Conservation (phyloP, 331 rosid genomes). For the Saraca asoca region DNA sequence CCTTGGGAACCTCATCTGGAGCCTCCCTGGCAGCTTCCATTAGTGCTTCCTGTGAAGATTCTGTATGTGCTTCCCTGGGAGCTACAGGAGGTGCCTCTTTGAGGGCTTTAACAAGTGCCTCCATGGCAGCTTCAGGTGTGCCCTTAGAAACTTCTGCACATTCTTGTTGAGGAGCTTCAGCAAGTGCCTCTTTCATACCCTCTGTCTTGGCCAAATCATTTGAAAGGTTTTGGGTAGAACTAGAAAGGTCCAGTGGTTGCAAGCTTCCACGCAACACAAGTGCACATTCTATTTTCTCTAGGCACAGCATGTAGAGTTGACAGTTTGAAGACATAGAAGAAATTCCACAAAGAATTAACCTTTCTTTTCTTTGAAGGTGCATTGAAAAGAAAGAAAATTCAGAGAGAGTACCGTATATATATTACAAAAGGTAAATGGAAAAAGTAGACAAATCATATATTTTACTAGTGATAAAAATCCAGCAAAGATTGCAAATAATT, state of each 20-base stretch:
- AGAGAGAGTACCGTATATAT: no score
- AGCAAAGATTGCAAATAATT: no score
- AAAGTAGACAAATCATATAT: no score
- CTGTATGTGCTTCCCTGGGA: slow-evolving; percentile 30
- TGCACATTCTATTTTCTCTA: slow-evolving; percentile 73
- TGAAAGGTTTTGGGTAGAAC: slow-evolving; percentile 39
- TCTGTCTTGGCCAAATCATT: slow-evolving; percentile 50
- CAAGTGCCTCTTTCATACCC: slow-evolving; percentile 40
- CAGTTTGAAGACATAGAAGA: slow-evolving; percentile 50
- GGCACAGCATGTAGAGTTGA: slow-evolving; percentile 88
- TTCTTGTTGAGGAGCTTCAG: no score
- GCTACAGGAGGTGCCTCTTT: slow-evolving; percentile 30
- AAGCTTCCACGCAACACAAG: slow-evolving; percentile 63
- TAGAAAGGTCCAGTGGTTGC: slow-evolving; percentile 54
- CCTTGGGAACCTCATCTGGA: slow-evolving; percentile 50
- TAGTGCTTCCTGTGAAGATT: slow-evolving; percentile 35
- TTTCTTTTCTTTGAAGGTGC: no score
- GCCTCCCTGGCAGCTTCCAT: slow-evolving; percentile 9
- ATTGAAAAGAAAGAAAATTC: no score
- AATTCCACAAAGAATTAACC: no score
- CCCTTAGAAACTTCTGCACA: slow-evolving; percentile 45
- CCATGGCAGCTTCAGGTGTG: slow-evolving; percentile 39
- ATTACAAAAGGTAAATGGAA: no score
- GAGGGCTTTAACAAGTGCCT: slow-evolving; percentile 33
- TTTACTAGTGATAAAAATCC: no score